These are phyloP conservation scores for Macrophomina pseudophaseolina DNA, from an alignment of 2,329 filamentous ascomycete species.

Conservation along the genomic window DNA sequence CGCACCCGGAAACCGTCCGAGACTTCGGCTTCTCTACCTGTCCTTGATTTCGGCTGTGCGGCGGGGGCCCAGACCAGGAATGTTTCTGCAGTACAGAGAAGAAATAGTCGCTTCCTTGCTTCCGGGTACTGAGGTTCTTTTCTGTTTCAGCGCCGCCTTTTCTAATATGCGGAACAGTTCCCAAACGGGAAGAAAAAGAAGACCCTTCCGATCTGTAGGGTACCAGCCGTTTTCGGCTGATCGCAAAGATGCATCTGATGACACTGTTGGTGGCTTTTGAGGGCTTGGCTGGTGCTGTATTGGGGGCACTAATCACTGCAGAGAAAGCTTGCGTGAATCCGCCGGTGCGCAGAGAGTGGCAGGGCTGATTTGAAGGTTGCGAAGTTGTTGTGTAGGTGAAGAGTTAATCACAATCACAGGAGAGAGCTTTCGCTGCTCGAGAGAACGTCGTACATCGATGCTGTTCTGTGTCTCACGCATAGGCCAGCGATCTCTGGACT, in stretches of 20 bases:
- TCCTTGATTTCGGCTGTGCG: neutral
- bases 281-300: constrained; percentile 28
- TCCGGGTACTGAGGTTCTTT: neutral
- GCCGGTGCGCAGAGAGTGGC: constrained; percentile 33
- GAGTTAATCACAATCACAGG: constrained; percentile 26
- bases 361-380: neutral
- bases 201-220: neutral
- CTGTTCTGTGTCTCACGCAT: constrained; percentile 34
- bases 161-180: neutral
- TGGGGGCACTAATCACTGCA: constrained; percentile 25
- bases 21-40: neutral
- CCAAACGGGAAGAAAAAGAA: neutral
- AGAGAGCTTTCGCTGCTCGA: constrained; percentile 31
- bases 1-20: neutral
- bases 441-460: constrained; percentile 34
- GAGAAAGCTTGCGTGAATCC: constrained; percentile 29
- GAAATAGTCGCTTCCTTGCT: constrained; percentile 2
- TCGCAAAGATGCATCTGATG: constrained; percentile 1
- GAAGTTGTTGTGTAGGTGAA: no score
- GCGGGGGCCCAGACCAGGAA: neutral
- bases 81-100: neutral
- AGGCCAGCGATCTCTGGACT: constrained; percentile 31
- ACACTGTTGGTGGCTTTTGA: constrained; percentile 11
- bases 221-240: neutral
- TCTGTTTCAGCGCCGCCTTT: neutral